Percentiles rank a stretch among this genome's conserved stretches.
Conservation (phyloP, 768 basidiomycete genomes). For the Amanita jacksonii region DNA sequence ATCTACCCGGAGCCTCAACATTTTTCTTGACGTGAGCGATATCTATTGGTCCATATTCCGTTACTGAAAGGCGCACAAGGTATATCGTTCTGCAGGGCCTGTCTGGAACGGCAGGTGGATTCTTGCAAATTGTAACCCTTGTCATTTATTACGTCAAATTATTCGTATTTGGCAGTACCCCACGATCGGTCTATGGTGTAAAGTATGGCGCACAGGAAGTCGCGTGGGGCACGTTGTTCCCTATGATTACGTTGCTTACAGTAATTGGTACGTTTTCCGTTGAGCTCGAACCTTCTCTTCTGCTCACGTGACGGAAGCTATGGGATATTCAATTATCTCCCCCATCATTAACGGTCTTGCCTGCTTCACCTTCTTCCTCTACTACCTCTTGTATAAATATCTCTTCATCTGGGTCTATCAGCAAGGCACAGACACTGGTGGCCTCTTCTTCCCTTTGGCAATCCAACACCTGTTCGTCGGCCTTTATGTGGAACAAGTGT, state of each 20-base stretch:
- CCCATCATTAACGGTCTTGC: constrained; percentile 92
- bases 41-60: no score
- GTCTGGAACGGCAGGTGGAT: constrained; percentile 67
- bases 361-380: constrained; percentile 70
- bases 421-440: constrained; percentile 77
- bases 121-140: constrained; percentile 69
- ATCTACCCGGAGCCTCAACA: constrained; percentile 76
- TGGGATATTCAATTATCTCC: constrained; percentile 82
- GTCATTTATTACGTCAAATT: constrained; percentile 87
- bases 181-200: constrained; percentile 75
- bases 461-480: constrained; percentile 92
- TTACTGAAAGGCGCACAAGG: constrained; percentile 20
- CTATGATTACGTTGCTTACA: constrained; percentile 60
- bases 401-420: constrained; percentile 76
- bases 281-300: neutral
- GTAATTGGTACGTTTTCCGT: constrained; percentile 58
- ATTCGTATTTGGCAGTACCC: constrained; percentile 79
- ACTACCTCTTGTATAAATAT: constrained; percentile 81
- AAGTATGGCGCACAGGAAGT: constrained; percentile 64
- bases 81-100: constrained; percentile 79
- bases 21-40: constrained; percentile 83
- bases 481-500: constrained; percentile 83
- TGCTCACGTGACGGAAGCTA: constrained; percentile 26
- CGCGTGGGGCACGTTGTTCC: constrained; percentile 74
- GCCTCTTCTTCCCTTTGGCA: constrained; percentile 92